Percentiles rank a stretch among this genome's conserved stretches.
These are phyloP conservation scores for Nidularia sp. DNA, from an alignment of 768 basidiomycete genomes.

Conservation along the genomic window DNA sequence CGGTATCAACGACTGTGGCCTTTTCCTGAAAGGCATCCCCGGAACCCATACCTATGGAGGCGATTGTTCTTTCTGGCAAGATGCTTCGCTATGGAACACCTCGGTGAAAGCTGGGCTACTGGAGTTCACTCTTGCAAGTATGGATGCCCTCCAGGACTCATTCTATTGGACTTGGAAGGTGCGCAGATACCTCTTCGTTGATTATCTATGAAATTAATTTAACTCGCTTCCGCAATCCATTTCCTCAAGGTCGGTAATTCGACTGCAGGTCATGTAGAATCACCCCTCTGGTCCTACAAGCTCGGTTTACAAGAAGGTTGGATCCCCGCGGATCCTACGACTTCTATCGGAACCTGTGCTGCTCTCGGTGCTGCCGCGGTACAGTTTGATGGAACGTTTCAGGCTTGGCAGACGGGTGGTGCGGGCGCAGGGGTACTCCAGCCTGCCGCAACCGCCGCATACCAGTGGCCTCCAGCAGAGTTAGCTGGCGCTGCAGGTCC, in stretches of 20 bases:
- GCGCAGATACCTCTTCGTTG: constrained; percentile 3
- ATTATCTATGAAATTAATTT: not conserved
- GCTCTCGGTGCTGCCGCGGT: constrained; percentile 40
- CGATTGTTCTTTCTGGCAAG: constrained; percentile 30
- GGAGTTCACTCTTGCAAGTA: constrained; percentile 55
- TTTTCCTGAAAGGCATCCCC: constrained; percentile 24
- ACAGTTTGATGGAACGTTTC: constrained; percentile 39
- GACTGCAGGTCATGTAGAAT: constrained; percentile 28
- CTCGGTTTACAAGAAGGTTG: constrained; percentile 35
- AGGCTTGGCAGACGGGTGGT: constrained; percentile 71
- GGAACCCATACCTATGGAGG: constrained; percentile 20
- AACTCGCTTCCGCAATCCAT: not conserved
- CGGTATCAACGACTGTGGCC: constrained; percentile 62
- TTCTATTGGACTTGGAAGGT: constrained; percentile 58
- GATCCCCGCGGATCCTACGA: constrained; percentile 50
- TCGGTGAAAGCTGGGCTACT: constrained; percentile 31
- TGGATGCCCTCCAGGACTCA: constrained; percentile 37
- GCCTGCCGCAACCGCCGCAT: constrained; percentile 33
- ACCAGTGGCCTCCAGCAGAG: constrained; percentile 62
- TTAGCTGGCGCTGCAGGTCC: constrained; percentile 32
- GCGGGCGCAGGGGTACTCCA: constrained; percentile 45
- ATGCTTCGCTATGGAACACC: constrained; percentile 54
- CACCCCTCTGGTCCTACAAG: constrained; percentile 49
- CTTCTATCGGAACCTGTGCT: constrained; percentile 56
- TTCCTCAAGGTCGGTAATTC: constrained; percentile 29